A percentile compares a stretch with the other conserved stretches of the same genome.
phyloP scores from a whole-genome alignment of 164 flowering plant species.

The Magnolia sinica region DNA sequence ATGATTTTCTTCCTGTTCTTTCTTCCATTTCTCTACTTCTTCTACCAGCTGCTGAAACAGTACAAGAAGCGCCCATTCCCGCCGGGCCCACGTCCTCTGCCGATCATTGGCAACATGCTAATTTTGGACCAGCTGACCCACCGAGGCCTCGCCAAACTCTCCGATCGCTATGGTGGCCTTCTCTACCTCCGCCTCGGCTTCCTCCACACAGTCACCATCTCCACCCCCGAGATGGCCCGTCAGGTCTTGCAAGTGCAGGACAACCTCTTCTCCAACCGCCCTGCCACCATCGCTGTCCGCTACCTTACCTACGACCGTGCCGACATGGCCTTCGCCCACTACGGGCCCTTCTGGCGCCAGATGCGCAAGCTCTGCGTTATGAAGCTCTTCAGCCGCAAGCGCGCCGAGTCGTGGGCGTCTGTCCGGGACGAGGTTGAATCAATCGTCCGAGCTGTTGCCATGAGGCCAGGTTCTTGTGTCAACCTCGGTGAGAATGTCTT shows the following conservation, averaged over 20 bases:
- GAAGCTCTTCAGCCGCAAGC: constrained; percentile 68
- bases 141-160: constrained; percentile 68
- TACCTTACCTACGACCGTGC: constrained; percentile 75
- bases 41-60: constrained; percentile 14
- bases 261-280: constrained; percentile 69
- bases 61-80: constrained; percentile 44
- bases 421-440: constrained; percentile 70
- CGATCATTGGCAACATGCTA: constrained; percentile 70
- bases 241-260: constrained; percentile 77
- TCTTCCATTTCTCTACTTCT: neutral
- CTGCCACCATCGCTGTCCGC: constrained; percentile 58
- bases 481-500: constrained; percentile 68
- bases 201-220: constrained; percentile 50
- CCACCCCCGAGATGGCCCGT: constrained; percentile 59
- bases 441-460: constrained; percentile 25
- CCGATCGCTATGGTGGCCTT: constrained; percentile 58
- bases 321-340: constrained; percentile 83
- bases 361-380: constrained; percentile 83
- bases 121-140: constrained; percentile 81
- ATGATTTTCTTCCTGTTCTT: neutral
- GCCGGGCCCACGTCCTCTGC: constrained; percentile 71
- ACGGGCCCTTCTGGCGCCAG: constrained; percentile 95
- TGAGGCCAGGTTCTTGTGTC: constrained; percentile 31
- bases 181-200: constrained; percentile 57
- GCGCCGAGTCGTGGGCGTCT: constrained; percentile 78